Evolutionary conservation across 106 monocot genomes (phyloP).

Genomic region (Platanthera guangdongensis): DNA sequence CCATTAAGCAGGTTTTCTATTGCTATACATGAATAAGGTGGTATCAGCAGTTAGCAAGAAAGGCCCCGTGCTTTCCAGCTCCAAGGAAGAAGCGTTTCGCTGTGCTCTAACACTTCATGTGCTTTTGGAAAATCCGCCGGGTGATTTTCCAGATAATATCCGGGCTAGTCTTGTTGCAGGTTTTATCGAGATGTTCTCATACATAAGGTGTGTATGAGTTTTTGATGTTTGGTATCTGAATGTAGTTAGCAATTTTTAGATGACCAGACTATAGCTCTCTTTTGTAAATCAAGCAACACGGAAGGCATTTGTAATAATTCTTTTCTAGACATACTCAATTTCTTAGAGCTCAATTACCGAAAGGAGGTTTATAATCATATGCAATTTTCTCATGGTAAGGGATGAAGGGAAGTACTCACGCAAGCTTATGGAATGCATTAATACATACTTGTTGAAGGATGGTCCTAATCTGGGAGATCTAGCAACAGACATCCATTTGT

Average conservation of each 20-base stretch:
- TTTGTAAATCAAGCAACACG: background rate
- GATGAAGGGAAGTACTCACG: conserved; percentile 86
- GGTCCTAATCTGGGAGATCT: conserved; percentile 76
- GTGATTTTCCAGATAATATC: conserved; percentile 66
- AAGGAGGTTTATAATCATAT: background rate
- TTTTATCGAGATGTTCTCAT: conserved; percentile 53
- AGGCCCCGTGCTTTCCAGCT: conserved; percentile 24
- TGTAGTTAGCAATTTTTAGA: background rate
- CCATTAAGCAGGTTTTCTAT: conserved; percentile 40
- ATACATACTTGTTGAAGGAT: conserved; percentile 72
- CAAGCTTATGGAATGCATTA: conserved; percentile 87
- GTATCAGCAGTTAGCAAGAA: conserved; percentile 19
- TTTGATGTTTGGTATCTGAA: background rate
- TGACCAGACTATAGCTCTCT: background rate
- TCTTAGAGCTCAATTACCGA: background rate
- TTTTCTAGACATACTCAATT: background rate
- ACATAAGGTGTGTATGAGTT: conserved; percentile 37
- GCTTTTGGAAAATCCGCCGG: conserved; percentile 81
- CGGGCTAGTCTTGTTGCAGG: conserved; percentile 47
- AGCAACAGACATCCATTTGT: conserved; percentile 57
- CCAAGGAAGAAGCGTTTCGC: conserved; percentile 76
- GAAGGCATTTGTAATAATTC: background rate
- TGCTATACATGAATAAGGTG: conserved; percentile 56
- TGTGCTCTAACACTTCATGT: conserved; percentile 58
- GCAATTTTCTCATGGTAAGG: conserved; percentile 25